Base-by-base conservation (phyloP, 495 filamentous ascomycete species). In the Daldinia loculata region DNA sequence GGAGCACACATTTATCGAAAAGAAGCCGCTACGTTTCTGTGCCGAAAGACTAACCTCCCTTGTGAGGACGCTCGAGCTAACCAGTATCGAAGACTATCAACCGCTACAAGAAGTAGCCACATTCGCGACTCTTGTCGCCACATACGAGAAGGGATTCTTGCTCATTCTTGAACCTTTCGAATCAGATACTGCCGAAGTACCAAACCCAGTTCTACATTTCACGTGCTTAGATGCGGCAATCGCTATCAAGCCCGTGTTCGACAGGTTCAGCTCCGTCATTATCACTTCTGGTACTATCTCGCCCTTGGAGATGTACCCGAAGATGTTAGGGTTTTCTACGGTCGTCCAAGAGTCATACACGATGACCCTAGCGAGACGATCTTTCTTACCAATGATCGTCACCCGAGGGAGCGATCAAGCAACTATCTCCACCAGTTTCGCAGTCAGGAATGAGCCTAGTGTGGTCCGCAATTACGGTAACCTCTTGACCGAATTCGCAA, bases 261-360 rank as follows among this genome's bases (percentile, higher is more conserved):
- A 99, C 61, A 90, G 96, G 36, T 99, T 99, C 79, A 91, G 89
- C 75, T 98, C 96, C 6, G 96, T 99, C 61, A 94, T 99, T 79
- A 98, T 99, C 78, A 99, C 96, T 5, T 98, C 96, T 0, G 96
- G 96, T 19, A 99, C 96, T 3, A 91, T 99, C 57, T 98, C 95
- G 0, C 96, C 96, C 0, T 79, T 99, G 4, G 96, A 99, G 78
- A 98, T 99, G 94, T 99, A 98, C 77, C 96, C 96, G 0, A 97
- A 97, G 74, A 98, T 99, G 95, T 89, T 99, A 9, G 91, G 90
- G 48, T 99, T 99, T 80, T 85, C 83, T 3, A 91, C 93, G 11
- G 94, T 98, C 15, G 89, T 98, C 32, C 93, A 98, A 76, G 93
- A 98, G 77, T 98, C 96, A 2, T 99, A 98, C 82, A 88, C 86